Base-by-base conservation (phyloP, 2,329 filamentous ascomycete genomes). In the Escovopsis sp. region DNA sequence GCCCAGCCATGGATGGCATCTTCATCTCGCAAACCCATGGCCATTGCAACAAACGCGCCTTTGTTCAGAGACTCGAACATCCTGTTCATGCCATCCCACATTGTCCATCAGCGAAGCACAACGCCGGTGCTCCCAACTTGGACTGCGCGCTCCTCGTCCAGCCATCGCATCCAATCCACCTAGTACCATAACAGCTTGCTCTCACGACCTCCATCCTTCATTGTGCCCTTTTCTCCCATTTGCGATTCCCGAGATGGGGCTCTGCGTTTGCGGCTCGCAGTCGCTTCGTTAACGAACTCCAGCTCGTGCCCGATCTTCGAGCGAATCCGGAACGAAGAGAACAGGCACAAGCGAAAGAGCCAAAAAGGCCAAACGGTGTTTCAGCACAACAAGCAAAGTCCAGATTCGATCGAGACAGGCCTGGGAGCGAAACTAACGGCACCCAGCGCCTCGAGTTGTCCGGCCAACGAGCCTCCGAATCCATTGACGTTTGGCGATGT, bases 241-340 rank as follows among this genome's bases (percentile, higher is more conserved):
- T 33, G 11, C 16, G 20, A 20, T 31, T 13, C 16, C 4, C 13
- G 34, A 33, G 38, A 39, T 36, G 44, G 43, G 38, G 44, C 33
- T 25, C 39, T 43, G 41, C 38, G 35, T 41, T 35, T 36, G 24
- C 27, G 44, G 39, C 43, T 30, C 41, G 30, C 31, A 39, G 37
- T 40, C 35, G 40, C 35, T 38, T 35, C 32, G 29, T 13, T 39
- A 39, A 14, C 33, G 6, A 20, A 20, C 4, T 20, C 20, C 20
- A 20, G 20, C 20, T 20, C 20, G 20, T 20, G 20, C 20, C 20
- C 20, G 20, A 2, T 20, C 6, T 20, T 6, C 20, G 20, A 20
- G 20, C 20, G 20, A 20, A 20, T 4, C 20, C 4, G 20, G 20
- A 6, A 20, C 20, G 6, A 20, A 20, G 6, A 20, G n/a, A 20